Conservation (phyloP, 148 eudicot species). For the Dysphania ambrosioides region DNA sequence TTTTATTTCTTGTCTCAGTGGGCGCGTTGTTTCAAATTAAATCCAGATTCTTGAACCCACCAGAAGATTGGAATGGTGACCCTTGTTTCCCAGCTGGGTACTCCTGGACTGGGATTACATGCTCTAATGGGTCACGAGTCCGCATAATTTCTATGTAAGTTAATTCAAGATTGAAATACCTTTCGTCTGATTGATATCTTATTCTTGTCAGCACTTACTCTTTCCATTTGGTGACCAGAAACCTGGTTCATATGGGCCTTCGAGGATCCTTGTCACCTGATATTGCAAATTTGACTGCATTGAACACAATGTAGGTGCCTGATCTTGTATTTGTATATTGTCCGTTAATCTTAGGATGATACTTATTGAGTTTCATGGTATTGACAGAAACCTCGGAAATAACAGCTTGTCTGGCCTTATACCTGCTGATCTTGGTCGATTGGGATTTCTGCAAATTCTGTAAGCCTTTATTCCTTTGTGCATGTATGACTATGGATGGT, state of each 20-base stretch:
- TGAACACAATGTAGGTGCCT: slow-evolving; percentile 57
- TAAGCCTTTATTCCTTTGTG: slow-evolving; percentile 35
- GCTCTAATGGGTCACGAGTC: slow-evolving; percentile 56
- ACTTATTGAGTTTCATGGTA: slow-evolving; percentile 21
- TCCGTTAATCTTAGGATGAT: not conserved
- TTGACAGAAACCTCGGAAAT: slow-evolving; percentile 65
- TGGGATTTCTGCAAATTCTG: slow-evolving; percentile 57
- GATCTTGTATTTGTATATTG: slow-evolving; percentile 1
- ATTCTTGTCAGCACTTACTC: not conserved
- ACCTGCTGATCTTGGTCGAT: slow-evolving; percentile 51
- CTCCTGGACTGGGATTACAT: slow-evolving; percentile 90
- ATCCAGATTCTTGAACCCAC: slow-evolving; percentile 51
- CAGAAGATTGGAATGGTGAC: slow-evolving; percentile 91
- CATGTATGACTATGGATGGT: not conserved
- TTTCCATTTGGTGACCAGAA: slow-evolving; percentile 42
- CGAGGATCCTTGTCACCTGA: slow-evolving; percentile 67
- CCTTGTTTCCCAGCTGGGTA: slow-evolving; percentile 85
- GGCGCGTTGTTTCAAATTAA: slow-evolving; percentile 56
- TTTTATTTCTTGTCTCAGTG: slow-evolving; percentile 39
- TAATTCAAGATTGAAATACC: not conserved
- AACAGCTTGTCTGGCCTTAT: slow-evolving; percentile 69
- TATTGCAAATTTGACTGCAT: slow-evolving; percentile 72
- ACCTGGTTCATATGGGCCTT: slow-evolving; percentile 68
- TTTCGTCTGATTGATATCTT: not conserved
- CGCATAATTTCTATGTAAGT: slow-evolving; percentile 81